Base-by-base conservation (phyloP, 495 filamentous ascomycete species). In the Neurospora sp. region DNA sequence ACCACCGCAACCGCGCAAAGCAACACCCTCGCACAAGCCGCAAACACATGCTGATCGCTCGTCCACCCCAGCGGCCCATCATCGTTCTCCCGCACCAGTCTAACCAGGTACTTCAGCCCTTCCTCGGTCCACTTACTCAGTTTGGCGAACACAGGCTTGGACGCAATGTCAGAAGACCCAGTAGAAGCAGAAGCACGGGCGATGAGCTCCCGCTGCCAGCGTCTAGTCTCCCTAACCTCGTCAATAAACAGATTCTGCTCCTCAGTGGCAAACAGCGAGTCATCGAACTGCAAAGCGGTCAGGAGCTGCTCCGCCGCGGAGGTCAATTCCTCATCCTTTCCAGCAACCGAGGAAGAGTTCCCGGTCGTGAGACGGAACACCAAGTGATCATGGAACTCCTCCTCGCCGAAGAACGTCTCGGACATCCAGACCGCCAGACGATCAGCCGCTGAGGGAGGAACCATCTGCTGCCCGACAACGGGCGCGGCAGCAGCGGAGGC, bases 201-300 rank as follows among this genome's bases (percentile, higher is more conserved):
- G 2, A 65, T 65, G 14, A 65, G 53, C 53, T 85, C 81, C 8
- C 77, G 71, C 4, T 84, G 80, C 94, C 94, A 97, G 14, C 86
- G 70, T 27, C 85, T 83, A 1, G 88, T 83, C 80, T 97, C 94
- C 9, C 86, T 81, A 4, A 93, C 87, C 69, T 92, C 88, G 76
- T 97, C 94, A 69, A 96, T 84, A 78, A 91, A 98, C 0, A 97
- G 83, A 73, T 99, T 99, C 74, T 95, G 93, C 76, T 96, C 94
- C 81, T 99, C 96, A 75, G 92, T 85, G 16, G 88, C 89, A 77
- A 99, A 99, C 0, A 99, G 83, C 3, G 91, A 86, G 39, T 88
- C 89, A 76, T 93, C 90, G 68, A 90, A 89, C 69, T 86, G 85
- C 53, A 86, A 77, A 31, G 88, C 86, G 31, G 85, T 76, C 0